Evolutionary conservation across 2,329 filamentous ascomycete genomes (phyloP).

Genomic region (Hawksworthiomyces lignivorus): DNA sequence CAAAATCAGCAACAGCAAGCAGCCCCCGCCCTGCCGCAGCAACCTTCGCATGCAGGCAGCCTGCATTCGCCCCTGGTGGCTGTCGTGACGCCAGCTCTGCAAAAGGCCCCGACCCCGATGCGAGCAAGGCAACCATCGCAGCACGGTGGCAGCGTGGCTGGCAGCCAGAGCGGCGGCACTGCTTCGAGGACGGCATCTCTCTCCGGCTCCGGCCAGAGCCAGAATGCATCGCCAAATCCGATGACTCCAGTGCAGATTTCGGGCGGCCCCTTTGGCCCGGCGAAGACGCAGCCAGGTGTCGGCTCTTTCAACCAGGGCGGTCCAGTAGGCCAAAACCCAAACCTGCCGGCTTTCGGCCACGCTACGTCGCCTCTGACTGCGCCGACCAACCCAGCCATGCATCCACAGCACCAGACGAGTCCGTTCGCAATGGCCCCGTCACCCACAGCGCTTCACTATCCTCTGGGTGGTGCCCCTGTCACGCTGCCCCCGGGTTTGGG

Average conservation of each 20-base stretch:
- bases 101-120: constrained; percentile 75
- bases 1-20: constrained; percentile 27
- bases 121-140: constrained; percentile 72
- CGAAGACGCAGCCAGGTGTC: constrained; percentile 21
- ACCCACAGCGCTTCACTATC: constrained; percentile 27
- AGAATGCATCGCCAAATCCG: constrained; percentile 52
- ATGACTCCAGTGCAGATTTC: constrained; percentile 58
- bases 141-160: constrained; percentile 62
- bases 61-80: constrained; percentile 73
- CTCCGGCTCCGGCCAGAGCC: constrained; percentile 45
- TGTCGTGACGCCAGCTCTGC: constrained; percentile 70
- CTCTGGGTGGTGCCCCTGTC: constrained; percentile 29
- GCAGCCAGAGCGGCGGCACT: constrained; percentile 47
- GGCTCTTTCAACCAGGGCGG: constrained; percentile 12
- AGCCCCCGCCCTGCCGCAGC: constrained; percentile 48
- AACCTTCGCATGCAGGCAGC: constrained; percentile 40
- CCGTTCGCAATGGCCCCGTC: constrained; percentile 38
- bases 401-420: constrained; percentile 27
- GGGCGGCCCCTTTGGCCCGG: constrained; percentile 53
- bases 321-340: neutral
- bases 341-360: constrained; percentile 23
- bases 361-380: constrained; percentile 57
- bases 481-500: constrained; percentile 9
- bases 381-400: constrained; percentile 36
- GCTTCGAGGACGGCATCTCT: constrained; percentile 59